These are phyloP conservation scores for Suhomyces canberraensis DNA, from an alignment of 805 yeast species.

Conservation along the genomic window DNA sequence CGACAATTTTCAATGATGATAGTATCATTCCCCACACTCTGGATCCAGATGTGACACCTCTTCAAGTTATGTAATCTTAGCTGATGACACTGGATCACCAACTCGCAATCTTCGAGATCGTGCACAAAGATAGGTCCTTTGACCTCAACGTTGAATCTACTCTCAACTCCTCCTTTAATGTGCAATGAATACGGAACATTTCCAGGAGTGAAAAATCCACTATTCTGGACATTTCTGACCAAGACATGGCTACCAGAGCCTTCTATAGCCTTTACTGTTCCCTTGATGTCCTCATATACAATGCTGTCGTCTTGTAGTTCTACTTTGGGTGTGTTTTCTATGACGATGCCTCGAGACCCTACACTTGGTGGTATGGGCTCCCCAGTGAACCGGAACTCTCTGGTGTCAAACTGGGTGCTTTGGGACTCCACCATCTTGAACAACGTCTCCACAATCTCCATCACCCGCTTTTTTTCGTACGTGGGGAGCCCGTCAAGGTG, in stretches of 20 bases:
- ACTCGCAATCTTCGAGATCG: conserved; percentile 14
- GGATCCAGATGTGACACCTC: conserved; percentile 15
- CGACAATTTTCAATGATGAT: conserved; percentile 31
- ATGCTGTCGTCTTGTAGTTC: background rate
- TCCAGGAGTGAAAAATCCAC: conserved; percentile 1
- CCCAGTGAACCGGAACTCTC: conserved; percentile 27
- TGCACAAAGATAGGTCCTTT: conserved; percentile 32
- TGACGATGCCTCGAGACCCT: background rate
- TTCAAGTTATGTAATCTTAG: conserved; percentile 23
- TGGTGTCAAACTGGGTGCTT: conserved; percentile 10
- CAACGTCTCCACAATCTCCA: conserved; percentile 15
- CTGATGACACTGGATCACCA: conserved; percentile 28
- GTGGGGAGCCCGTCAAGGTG: conserved; percentile 5
- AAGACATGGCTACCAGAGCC: conserved; percentile 8
- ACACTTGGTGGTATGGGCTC: conserved; percentile 17
- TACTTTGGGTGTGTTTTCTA: background rate
- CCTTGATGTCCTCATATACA: background rate
- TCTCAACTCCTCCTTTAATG: conserved; percentile 14
- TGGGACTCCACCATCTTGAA: conserved; percentile 20
- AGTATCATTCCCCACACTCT: conserved; percentile 16
- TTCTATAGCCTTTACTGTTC: background rate
- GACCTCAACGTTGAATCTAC: conserved; percentile 16
- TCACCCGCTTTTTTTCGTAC: conserved; percentile 22
- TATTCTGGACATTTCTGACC: conserved; percentile 12
- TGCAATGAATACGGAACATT: conserved; percentile 20